A percentile compares a stretch with the other conserved stretches of the same genome.
Evolutionary conservation across 345 rosid species (phyloP).

Genomic region (Dipteronia dyeriana): DNA sequence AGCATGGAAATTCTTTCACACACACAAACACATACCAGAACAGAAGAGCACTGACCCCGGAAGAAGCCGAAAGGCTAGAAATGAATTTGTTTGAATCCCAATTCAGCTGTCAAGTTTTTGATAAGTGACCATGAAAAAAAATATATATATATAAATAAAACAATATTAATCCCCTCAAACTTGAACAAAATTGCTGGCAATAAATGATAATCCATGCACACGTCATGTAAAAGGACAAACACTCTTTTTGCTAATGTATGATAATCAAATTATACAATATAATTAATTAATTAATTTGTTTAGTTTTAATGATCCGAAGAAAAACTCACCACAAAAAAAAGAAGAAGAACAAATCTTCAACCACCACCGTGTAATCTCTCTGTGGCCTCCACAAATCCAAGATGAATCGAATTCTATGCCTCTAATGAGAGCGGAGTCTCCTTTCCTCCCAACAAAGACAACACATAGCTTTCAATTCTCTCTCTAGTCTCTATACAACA

Average conservation of each 20-base stretch:
- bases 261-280: too few relatives aligned
- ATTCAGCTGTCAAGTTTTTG: background rate
- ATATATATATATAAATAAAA: background rate
- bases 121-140: background rate
- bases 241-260: too few relatives aligned
- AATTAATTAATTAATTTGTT: too few relatives aligned
- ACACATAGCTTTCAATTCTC: constrained; percentile 18
- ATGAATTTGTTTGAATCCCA: background rate
- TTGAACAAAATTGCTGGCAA: constrained; percentile 25
- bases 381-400: constrained; percentile 27
- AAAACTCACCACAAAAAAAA: constrained; percentile 30
- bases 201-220: constrained; percentile 30
- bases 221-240: constrained; percentile 29
- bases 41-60: background rate
- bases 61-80: background rate
- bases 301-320: background rate
- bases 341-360: background rate
- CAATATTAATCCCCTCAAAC: constrained; percentile 8
- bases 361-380: background rate
- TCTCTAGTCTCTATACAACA: background rate
- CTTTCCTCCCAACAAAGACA: too few relatives aligned
- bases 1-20: background rate
- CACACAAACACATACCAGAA: constrained; percentile 14
- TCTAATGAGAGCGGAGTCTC: too few relatives aligned
- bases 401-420: constrained; percentile 23